phyloP scores from a whole-genome alignment of 2,329 filamentous ascomycete genomes.

The Botrytis cinerea region DNA sequence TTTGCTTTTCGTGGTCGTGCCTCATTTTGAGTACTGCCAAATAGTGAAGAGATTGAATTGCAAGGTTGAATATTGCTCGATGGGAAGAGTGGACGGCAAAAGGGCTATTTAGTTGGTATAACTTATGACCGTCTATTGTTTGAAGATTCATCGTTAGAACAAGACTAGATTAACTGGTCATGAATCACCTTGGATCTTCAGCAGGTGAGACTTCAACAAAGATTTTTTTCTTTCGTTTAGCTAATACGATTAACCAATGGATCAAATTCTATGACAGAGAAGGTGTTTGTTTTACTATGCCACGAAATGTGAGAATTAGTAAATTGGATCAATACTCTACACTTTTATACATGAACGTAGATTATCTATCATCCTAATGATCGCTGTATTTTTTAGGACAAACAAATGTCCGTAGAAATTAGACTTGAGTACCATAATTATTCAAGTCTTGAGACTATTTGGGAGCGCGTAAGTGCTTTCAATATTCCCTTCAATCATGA shows the following conservation, averaged over 20 bases:
- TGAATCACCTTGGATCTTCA: no score
- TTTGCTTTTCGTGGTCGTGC: neutral
- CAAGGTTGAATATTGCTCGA: neutral
- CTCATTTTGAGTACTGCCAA: neutral
- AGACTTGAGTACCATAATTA: no score
- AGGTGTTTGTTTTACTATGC: rapidly evolving
- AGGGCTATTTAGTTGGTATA: neutral
- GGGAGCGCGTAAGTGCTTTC: neutral
- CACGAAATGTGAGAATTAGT: no score
- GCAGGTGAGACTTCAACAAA: neutral
- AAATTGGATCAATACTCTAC: neutral
- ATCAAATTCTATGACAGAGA: neutral
- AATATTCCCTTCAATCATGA: neutral
- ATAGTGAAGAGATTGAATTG: neutral
- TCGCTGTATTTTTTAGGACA: no score
- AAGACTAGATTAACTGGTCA: no score
- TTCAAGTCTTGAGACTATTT: no score
- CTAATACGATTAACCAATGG: neutral
- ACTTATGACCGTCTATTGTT: neutral
- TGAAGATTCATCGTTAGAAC: no score
- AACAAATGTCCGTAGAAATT: neutral
- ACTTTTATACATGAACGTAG: neutral
- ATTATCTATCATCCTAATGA: neutral
- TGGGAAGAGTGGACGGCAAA: neutral
- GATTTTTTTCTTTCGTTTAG: neutral